A percentile compares a stretch with the other conserved stretches of the same genome.
These are phyloP conservation scores for Ceratobasidium sp. DNA, from an alignment of 1,284 basidiomycete genomes.

Conservation along the genomic window DNA sequence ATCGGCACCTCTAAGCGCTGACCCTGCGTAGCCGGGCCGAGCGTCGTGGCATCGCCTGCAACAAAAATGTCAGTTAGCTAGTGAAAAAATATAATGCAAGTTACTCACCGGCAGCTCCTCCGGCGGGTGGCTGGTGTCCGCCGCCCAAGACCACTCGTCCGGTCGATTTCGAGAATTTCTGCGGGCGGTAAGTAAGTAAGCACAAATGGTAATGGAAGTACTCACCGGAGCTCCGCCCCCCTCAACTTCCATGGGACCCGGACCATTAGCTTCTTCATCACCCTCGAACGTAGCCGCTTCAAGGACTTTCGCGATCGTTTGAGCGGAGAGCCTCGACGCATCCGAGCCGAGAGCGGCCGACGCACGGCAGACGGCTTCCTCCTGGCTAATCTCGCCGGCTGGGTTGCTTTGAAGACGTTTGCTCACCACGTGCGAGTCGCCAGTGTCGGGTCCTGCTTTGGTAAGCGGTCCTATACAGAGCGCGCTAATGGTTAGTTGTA, in stretches of 20 bases:
- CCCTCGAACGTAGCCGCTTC: background rate
- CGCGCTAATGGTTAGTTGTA: too few species aligned
- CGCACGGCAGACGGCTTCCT: background rate
- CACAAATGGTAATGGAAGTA: background rate
- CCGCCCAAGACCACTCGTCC: conserved; percentile 12
- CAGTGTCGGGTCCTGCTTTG: too few species aligned
- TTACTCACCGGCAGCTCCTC: background rate
- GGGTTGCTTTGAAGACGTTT: too few species aligned
- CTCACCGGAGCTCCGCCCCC: conserved; percentile 37
- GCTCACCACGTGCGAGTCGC: too few species aligned
- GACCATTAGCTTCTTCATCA: background rate
- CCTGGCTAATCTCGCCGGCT: too few species aligned
- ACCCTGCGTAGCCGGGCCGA: too few species aligned
- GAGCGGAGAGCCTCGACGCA: background rate
- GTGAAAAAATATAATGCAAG: too few species aligned
- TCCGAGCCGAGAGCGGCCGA: background rate
- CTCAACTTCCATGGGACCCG: conserved; percentile 15
- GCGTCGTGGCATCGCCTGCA: too few species aligned
- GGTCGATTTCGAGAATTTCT: conserved; percentile 1
- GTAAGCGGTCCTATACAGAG: too few species aligned
- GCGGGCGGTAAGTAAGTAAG: background rate
- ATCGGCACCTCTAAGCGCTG: background rate
- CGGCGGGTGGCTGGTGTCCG: conserved; percentile 5
- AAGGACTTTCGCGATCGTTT: background rate
- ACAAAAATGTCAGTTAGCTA: background rate